Evolutionary conservation across 768 basidiomycete species (phyloP).

Genomic region (Lactarius deliciosus): DNA sequence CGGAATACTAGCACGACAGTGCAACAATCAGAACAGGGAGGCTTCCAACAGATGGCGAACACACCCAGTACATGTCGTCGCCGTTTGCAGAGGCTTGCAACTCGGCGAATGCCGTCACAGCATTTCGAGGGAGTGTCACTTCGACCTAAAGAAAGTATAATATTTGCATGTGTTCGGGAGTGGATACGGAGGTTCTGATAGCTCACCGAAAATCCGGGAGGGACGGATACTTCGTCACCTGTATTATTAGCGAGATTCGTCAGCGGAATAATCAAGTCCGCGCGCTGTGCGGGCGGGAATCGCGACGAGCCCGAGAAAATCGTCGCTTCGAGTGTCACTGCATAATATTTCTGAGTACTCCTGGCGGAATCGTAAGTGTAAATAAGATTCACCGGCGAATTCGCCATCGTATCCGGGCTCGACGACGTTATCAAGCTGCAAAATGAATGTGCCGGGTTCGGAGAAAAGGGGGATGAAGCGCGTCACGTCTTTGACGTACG

Average conservation of each 20-base stretch:
- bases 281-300: slow-evolving; percentile 52
- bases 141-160: slow-evolving; percentile 46
- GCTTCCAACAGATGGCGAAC: slow-evolving; percentile 21
- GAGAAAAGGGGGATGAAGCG: slow-evolving; percentile 70
- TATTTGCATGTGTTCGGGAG: neutral
- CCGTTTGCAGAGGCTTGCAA: slow-evolving; percentile 67
- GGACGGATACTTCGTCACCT: slow-evolving; percentile 73
- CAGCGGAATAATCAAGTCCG: slow-evolving; percentile 56
- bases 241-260: slow-evolving; percentile 47
- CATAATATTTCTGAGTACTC: neutral
- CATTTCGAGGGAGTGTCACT: slow-evolving; percentile 67
- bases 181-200: neutral
- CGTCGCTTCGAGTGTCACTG: slow-evolving; percentile 68
- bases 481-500: slow-evolving; percentile 72
- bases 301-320: slow-evolving; percentile 59
- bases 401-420: slow-evolving; percentile 57
- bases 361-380: neutral
- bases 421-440: slow-evolving; percentile 72
- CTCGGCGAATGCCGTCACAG: slow-evolving; percentile 66
- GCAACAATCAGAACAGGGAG: neutral
- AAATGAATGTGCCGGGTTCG: slow-evolving; percentile 63
- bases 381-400: slow-evolving; percentile 55
- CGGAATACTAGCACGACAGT: slow-evolving; percentile 54
- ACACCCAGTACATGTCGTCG: slow-evolving; percentile 76
- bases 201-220: slow-evolving; percentile 66